Conservation (phyloP, 2,329 filamentous ascomycete genomes). For the Colletotrichum plurivorum region DNA sequence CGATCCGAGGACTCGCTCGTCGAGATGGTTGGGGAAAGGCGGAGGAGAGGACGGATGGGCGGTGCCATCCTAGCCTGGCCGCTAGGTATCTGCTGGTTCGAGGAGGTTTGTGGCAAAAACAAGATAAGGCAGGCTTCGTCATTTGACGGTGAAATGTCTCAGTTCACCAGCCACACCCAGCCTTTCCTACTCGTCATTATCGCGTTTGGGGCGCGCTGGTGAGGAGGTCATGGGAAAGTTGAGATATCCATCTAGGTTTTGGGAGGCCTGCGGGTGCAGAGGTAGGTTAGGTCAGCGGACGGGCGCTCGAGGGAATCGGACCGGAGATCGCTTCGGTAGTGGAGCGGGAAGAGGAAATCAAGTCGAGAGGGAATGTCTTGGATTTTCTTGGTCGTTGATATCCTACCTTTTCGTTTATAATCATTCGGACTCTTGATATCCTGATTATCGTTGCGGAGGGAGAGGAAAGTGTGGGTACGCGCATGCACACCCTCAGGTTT, state of each 20-base stretch:
- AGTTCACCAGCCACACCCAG: conserved; percentile 3
- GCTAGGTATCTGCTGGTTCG: too few species aligned
- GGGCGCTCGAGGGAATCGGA: too few species aligned
- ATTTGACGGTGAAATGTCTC: conserved; percentile 31
- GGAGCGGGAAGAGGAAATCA: background rate
- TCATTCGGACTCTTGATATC: background rate
- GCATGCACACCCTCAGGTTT: background rate
- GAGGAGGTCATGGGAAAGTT: conserved; percentile 27
- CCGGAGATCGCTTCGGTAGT: conserved; percentile 28
- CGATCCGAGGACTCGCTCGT: too few species aligned
- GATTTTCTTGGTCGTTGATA: conserved; percentile 10
- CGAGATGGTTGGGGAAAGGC: too few species aligned
- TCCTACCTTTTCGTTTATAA: background rate
- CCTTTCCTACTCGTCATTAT: background rate
- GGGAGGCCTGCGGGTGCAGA: too few species aligned
- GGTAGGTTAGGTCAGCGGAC: too few species aligned
- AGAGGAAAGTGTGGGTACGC: background rate
- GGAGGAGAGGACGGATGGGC: too few species aligned
- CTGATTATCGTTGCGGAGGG: background rate
- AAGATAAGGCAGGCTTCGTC: background rate
- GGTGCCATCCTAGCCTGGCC: too few species aligned
- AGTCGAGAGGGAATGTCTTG: background rate
- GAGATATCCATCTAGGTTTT: background rate
- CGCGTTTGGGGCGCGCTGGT: background rate
- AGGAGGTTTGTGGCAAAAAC: background rate